Base-by-base conservation (phyloP, 1,284 basidiomycete species). In the Sporisorium iseilematis-ciliati region DNA sequence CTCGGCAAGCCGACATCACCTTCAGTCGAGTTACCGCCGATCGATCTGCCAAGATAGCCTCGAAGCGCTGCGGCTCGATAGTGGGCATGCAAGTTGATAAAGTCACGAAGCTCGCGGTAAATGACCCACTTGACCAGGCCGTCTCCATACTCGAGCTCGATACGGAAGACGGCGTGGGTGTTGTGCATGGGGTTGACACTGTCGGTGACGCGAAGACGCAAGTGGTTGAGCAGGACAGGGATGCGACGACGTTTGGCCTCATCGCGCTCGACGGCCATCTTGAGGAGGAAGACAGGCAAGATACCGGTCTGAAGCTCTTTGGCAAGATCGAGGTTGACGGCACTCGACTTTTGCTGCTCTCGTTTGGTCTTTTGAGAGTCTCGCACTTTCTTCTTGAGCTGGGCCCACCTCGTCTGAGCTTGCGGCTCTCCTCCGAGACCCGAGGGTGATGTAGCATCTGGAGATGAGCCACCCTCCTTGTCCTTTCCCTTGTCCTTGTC, bases 101-200 rank as follows among this genome's bases (percentile, higher is more conserved):
- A 97, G 85, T 99, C 96, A 68, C 93, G 90, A 56, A 97, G 88
- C 86, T 96, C 92, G 58, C 96, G 91, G 86, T 99, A 98, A 49
- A 99, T 90, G 33, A 97, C 94, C 96, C 97, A 99, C 31, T 72
- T 65, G 63, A 92, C 91, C 4, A 91, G 91, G n/a, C 94, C 93
- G 76, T 97, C 95, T 1, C 94, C 96, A 83, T 99, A 98, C 86
- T 97, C 93, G 86, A 95, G 96, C 86, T 97, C 94, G 77, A 97
- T 94, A 20, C 94, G 90, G 85, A 95, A 97, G 3, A 95, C 91
- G 5, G 92, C 90, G 81, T 92, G 93, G 57, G 90, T 88, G 33
- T 90, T 89, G 79, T 93, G 89, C 73, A 92, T 87, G 4, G 93
- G 92, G 86, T 95, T 91, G 54, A 96, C 85, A 74, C 92, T 93